phyloP scores from a whole-genome alignment of 768 basidiomycete species.

The Coprinopsis cinerea region DNA sequence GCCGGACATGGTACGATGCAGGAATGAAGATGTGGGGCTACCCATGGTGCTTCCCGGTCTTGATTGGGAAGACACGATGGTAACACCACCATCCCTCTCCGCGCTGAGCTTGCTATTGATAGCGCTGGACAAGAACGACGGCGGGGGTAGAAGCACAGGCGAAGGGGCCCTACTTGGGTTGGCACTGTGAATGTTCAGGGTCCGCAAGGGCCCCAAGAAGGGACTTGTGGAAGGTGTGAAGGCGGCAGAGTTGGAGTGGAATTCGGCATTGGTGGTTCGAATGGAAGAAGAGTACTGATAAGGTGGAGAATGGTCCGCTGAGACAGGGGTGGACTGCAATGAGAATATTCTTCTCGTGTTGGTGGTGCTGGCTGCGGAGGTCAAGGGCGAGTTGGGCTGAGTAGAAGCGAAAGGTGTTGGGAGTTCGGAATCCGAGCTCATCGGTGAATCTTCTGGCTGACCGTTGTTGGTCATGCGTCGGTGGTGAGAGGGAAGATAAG shows the following conservation, averaged over 20 bases:
- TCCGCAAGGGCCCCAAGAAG: conserved; percentile 72
- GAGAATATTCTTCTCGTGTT: conserved; percentile 16
- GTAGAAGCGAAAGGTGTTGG: conserved; percentile 24
- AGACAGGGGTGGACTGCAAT: conserved; percentile 15
- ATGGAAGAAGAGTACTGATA: conserved; percentile 24
- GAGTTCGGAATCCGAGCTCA: conserved; percentile 61
- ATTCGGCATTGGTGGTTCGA: conserved; percentile 25
- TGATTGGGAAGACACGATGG: conserved; percentile 16
- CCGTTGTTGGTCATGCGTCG: conserved; percentile 21
- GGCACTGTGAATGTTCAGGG: conserved; percentile 68
- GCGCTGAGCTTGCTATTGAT: not conserved
- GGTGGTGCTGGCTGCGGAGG: conserved; percentile 27
- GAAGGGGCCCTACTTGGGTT: conserved; percentile 68
- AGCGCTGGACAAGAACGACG: conserved; percentile 13
- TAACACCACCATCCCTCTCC: conserved; percentile 9
- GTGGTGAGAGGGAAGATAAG: conserved; percentile 32
- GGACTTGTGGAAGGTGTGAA: conserved; percentile 74
- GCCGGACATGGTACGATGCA: conserved; percentile 1
- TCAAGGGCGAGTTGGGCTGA: conserved; percentile 29
- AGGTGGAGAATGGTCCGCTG: conserved; percentile 26
- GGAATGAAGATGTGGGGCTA: conserved; percentile 20
- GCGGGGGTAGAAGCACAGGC: conserved; percentile 59
- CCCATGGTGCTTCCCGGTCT: conserved; percentile 23
- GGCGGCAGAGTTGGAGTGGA: conserved; percentile 15
- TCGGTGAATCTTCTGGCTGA: conserved; percentile 51